phyloP scores from a whole-genome alignment of 192 early-diverging fungal genomes.

The Backusella circina region DNA sequence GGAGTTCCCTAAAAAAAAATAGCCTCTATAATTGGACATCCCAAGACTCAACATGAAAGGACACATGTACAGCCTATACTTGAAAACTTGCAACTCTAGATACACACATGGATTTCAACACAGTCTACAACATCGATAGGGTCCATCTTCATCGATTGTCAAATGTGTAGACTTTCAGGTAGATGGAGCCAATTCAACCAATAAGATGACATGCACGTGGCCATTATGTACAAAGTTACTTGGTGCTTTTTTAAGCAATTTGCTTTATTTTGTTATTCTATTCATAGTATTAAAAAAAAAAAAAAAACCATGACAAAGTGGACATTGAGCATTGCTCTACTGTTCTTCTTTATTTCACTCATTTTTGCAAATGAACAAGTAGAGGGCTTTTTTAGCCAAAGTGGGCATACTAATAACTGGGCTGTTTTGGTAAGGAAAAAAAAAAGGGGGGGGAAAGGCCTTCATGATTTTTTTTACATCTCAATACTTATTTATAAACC shows the following conservation, averaged over 20 bases:
- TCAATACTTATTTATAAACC: neutral
- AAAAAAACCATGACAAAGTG: neutral
- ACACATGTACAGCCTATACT: no score
- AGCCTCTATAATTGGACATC: no score
- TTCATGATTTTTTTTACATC: neutral
- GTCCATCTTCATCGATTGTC: no score
- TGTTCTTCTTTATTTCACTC: neutral
- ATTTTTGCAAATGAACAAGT: conserved; percentile 27
- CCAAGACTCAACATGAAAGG: no score
- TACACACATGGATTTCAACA: no score
- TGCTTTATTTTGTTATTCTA: neutral
- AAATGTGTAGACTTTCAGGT: no score
- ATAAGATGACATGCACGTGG: neutral
- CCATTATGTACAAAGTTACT: neutral
- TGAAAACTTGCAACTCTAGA: no score
- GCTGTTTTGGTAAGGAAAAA: conserved; percentile 80
- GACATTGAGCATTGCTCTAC: neutral
- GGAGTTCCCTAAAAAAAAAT: no score
- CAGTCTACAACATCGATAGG: no score
- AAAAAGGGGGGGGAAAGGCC: no score
- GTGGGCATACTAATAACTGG: conserved; percentile 96
- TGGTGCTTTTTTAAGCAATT: neutral
- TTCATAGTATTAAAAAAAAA: neutral
- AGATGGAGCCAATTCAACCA: neutral
- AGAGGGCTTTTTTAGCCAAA: conserved; percentile 56